Percentiles rank a stretch among this genome's conserved stretches.
These are phyloP conservation scores for Inonotus obliquus DNA, from an alignment of 1,284 basidiomycete species.

Conservation along the genomic window DNA sequence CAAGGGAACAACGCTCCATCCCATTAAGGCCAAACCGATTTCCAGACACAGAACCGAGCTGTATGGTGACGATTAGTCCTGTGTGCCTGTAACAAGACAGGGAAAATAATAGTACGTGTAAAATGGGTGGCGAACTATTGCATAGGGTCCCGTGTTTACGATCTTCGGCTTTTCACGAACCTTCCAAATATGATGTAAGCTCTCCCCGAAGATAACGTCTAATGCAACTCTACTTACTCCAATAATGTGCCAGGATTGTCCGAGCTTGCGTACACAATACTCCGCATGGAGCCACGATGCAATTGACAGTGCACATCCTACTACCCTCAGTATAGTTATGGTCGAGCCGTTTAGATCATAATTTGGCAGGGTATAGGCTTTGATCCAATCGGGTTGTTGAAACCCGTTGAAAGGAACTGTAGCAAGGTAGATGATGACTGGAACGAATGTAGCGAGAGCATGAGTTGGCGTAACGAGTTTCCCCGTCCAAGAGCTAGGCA, in stretches of 20 bases:
- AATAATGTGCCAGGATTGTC: conserved; percentile 28
- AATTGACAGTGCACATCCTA: conserved; percentile 25
- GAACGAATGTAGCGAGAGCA: conserved; percentile 22
- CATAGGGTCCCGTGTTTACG: conserved; percentile 28
- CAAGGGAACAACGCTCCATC: conserved; percentile 34
- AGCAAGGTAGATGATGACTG: conserved; percentile 26
- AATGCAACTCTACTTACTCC: conserved; percentile 24
- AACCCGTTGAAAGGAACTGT: conserved; percentile 27
- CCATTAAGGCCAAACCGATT: conserved; percentile 28
- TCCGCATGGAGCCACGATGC: conserved; percentile 20
- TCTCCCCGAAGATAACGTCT: not conserved
- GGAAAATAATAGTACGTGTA: conserved; percentile 25
- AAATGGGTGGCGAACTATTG: conserved; percentile 31
- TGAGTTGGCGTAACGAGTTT: conserved; percentile 29
- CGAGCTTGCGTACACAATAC: conserved; percentile 20
- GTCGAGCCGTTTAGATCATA: conserved; percentile 20
- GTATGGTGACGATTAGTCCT: not conserved
- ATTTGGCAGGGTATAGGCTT: conserved; percentile 25
- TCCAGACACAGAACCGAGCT: conserved; percentile 29
- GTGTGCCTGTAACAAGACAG: not conserved
- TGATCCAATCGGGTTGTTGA: conserved; percentile 32
- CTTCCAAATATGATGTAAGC: conserved; percentile 19
- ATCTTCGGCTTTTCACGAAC: conserved; percentile 28
- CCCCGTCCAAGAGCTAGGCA: conserved; percentile 22
- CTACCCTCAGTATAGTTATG: conserved; percentile 23